phyloP scores from a whole-genome alignment of 2,329 filamentous ascomycete species.

The Fusarium begoniae region DNA sequence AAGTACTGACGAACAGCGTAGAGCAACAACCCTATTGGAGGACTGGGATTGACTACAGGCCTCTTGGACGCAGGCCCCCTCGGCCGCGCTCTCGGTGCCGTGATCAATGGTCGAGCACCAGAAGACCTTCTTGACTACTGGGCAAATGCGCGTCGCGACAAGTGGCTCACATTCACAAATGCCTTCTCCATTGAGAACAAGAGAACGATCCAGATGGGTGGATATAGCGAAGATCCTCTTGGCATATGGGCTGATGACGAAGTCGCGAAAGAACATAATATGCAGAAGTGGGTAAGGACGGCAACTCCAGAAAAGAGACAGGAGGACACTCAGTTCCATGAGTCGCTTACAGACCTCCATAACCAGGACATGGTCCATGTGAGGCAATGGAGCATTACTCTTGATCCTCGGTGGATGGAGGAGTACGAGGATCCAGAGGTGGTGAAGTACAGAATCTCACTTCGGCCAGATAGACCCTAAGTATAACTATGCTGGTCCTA shows the following conservation, averaged over 20 bases:
- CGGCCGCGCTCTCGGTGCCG: background rate
- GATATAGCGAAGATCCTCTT: background rate
- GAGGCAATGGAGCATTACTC: background rate
- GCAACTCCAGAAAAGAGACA: background rate
- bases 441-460: background rate
- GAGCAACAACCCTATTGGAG: background rate
- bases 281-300: background rate
- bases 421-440: background rate
- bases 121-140: background rate
- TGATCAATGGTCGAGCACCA: background rate
- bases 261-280: background rate
- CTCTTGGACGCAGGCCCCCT: background rate
- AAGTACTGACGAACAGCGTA: rapidly evolving
- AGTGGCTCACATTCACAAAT: background rate
- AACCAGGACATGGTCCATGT: background rate
- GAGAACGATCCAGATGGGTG: background rate
- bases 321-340: background rate
- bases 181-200: background rate
- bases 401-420: background rate
- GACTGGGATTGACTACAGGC: background rate
- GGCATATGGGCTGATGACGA: background rate
- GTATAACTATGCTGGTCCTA: background rate
- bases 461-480: background rate
- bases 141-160: background rate
- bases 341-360: background rate